A percentile compares a stretch with the other conserved stretches of the same genome.
These are phyloP conservation scores for Myriosclerotinia scirpicola DNA, from an alignment of 2,329 filamentous ascomycete species.

Conservation along the genomic window DNA sequence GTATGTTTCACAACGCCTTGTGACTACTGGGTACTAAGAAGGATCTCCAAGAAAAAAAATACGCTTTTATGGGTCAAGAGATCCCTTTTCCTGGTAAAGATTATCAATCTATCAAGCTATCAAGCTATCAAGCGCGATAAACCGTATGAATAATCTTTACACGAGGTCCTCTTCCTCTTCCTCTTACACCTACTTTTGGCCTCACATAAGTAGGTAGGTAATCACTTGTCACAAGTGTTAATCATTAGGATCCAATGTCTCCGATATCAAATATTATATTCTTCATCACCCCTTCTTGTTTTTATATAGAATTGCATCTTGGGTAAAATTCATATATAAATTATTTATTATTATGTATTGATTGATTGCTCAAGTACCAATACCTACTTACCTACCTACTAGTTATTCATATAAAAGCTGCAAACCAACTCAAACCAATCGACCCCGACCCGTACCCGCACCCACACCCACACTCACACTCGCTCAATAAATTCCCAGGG, in stretches of 20 bases:
- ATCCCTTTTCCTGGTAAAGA: too few species aligned
- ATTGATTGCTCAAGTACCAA: too few species aligned
- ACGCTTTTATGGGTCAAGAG: too few species aligned
- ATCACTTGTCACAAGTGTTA: neutral
- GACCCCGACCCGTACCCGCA: neutral
- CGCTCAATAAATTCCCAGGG: constrained; percentile 4
- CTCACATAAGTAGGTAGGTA: neutral
- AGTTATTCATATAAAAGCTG: neutral
- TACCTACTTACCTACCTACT: too few species aligned
- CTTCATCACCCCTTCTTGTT: neutral
- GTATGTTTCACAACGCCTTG: constrained; percentile 19
- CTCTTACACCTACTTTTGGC: neutral
- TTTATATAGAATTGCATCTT: neutral
- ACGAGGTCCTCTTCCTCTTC: too few species aligned
- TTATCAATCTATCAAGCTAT: too few species aligned
- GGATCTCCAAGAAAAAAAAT: neutral
- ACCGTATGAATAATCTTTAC: too few species aligned
- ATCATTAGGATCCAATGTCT: neutral
- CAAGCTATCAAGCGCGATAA: too few species aligned
- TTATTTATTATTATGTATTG: neutral
- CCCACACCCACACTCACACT: too few species aligned
- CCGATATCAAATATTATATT: neutral
- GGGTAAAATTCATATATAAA: neutral
- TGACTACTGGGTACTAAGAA: constrained; percentile 10
- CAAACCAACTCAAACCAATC: neutral